A percentile compares a stretch with the other conserved stretches of the same genome.
Evolutionary conservation across 2,329 filamentous ascomycete genomes (phyloP).

Genomic region (Cladosporium austrohemisphaericum): DNA sequence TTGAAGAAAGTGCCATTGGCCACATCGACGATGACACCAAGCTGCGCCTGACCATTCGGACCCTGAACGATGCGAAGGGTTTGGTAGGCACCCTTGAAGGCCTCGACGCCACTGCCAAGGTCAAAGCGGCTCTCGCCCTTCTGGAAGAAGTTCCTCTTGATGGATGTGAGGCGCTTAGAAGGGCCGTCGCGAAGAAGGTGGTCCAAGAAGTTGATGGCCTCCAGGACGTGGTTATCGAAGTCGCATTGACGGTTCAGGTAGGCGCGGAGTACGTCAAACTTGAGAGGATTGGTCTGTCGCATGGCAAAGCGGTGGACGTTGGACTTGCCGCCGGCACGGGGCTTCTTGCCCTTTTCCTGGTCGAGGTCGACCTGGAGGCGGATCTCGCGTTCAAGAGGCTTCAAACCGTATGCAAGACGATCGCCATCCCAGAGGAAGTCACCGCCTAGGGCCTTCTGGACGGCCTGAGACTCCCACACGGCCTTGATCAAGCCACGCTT

Average conservation of each 20-base stretch:
- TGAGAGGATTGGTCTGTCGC: conserved; percentile 62
- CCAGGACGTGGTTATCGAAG: conserved; percentile 66
- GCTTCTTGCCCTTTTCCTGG: conserved; percentile 51
- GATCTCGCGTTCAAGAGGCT: conserved; percentile 30
- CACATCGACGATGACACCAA: conserved; percentile 85
- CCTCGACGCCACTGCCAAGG: conserved; percentile 66
- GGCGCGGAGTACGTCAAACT: conserved; percentile 60
- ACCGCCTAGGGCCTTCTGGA: conserved; percentile 54
- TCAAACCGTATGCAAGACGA: conserved; percentile 74
- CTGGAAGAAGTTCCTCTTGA: conserved; percentile 82
- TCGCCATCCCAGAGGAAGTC: conserved; percentile 77
- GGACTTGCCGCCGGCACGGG: conserved; percentile 28
- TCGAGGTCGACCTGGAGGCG: conserved; percentile 68
- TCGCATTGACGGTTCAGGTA: conserved; percentile 61
- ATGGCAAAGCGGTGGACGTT: conserved; percentile 62
- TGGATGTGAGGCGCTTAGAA: conserved; percentile 60
- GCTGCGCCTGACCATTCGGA: conserved; percentile 51
- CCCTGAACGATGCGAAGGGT: conserved; percentile 71
- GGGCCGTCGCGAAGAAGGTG: conserved; percentile 82
- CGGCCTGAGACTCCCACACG: conserved; percentile 65
- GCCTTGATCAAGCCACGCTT: conserved; percentile 68
- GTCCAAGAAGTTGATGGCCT: conserved; percentile 86
- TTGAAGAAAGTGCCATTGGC: conserved; percentile 89
- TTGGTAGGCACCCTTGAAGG: conserved; percentile 85
- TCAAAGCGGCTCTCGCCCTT: conserved; percentile 45